A percentile compares a stretch with the other conserved stretches of the same genome.
phyloP scores from a whole-genome alignment of 345 rosid species.

The Melaleuca alternifolia region DNA sequence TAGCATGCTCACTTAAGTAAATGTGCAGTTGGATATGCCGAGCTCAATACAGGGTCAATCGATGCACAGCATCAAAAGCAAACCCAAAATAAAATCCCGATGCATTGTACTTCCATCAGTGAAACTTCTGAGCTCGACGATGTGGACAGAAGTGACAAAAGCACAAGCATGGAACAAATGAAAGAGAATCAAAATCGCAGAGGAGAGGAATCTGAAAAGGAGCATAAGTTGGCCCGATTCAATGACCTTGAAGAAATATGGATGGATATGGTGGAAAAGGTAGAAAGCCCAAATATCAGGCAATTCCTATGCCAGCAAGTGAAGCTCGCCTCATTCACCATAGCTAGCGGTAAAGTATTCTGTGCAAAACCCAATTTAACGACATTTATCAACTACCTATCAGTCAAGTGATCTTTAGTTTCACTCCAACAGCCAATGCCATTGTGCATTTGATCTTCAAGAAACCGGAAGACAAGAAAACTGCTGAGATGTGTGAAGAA shows the following conservation, averaged over 20 bases:
- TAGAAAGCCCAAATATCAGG: slow-evolving; percentile 8
- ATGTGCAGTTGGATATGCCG: slow-evolving; percentile 3
- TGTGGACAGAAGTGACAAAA: background rate
- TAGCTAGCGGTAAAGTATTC: slow-evolving; percentile 12
- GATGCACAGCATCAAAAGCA: background rate
- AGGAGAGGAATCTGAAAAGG: slow-evolving; percentile 2
- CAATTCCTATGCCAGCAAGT: slow-evolving; percentile 15
- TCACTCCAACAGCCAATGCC: slow-evolving; percentile 13
- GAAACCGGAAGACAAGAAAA: slow-evolving; percentile 13
- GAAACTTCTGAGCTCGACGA: background rate
- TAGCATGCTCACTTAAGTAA: background rate
- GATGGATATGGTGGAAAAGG: slow-evolving; percentile 13
- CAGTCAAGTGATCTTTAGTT: background rate
- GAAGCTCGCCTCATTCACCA: slow-evolving; percentile 22
- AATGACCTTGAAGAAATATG: slow-evolving; percentile 15
- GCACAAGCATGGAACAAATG: background rate
- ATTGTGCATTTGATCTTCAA: slow-evolving; percentile 20
- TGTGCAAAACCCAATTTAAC: background rate
- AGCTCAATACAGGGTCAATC: background rate
- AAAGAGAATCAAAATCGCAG: background rate
- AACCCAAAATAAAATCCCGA: background rate
- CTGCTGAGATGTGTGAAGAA: slow-evolving; percentile 20
- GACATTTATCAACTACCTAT: background rate
- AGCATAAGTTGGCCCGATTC: background rate
- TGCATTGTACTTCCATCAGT: background rate